Base-by-base conservation (phyloP, 2,329 filamentous ascomycete species). In the Emergomyces africanus region DNA sequence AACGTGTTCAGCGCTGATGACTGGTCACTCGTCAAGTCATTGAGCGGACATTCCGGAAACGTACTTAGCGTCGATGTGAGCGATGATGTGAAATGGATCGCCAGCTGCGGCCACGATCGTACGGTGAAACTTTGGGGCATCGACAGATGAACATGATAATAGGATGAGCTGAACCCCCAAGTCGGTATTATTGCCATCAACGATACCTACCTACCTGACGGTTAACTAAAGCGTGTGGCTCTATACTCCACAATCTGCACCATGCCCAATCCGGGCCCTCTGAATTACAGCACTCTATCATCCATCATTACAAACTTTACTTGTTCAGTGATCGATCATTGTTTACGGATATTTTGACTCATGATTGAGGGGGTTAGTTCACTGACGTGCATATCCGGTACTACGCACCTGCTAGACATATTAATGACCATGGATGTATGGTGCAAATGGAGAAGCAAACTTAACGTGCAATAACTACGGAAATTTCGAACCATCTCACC, bases 1-100 rank as follows among this genome's bases (percentile, higher is more conserved):
- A 96, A 96, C 70, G 82, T 99, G 65, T 97, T 95, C 74, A 96
- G 90, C 6, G 90, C 90, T 1, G 94, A 99, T 71, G 92, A 99
- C 74, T 99, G 94, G 91, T 86, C 88, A 0, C 75, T 95, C 60
- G 84, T 91, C 61, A 95, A 95, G 74, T 89, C 86, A 18, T 77
- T 99, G 60, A 89, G 86, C 66, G 94, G 91, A 0, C 94, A 99
- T 73, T 90, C 90, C 1, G 91, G 90, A 1, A 94, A 95, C 46
- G 91, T 99, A 12, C 83, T 95, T 57, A 95, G 90, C 65, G 87
- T 90, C 14, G 94, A 99, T 75, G 84, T 96, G 57, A 95, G 88
- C 68, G 80, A 81, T 63, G 89, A 97, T 72, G 88, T 86, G 9
- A 87, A 81, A 69, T 99, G 90, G 89, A 95, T 99, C 72, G 88